A percentile compares a stretch with the other conserved stretches of the same genome.
These are phyloP conservation scores for Xylaria flabelliformis DNA, from an alignment of 495 filamentous ascomycete genomes.

Conservation along the genomic window DNA sequence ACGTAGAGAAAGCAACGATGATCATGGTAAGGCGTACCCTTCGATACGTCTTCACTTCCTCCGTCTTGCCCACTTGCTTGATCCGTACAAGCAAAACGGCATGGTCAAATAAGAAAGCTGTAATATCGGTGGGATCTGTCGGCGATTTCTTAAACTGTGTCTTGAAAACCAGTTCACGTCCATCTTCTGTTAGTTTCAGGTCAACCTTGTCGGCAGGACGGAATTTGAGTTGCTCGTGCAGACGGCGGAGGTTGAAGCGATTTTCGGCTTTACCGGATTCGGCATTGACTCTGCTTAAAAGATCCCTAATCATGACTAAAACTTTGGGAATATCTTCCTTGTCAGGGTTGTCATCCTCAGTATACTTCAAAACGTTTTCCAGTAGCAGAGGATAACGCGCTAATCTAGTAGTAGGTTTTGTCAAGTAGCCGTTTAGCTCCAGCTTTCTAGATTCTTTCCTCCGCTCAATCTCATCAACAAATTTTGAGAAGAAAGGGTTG, in stretches of 20 bases:
- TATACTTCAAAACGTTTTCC: constrained; percentile 90
- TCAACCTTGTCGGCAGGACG: constrained; percentile 87
- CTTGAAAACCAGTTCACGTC: constrained; percentile 91
- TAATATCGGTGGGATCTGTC: constrained; percentile 85
- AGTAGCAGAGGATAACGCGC: constrained; percentile 93
- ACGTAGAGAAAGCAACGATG: too few relatives aligned
- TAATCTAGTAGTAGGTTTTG: constrained; percentile 95
- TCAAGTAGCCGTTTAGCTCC: constrained; percentile 97
- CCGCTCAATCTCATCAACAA: constrained; percentile 96
- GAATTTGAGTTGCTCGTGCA: constrained; percentile 90
- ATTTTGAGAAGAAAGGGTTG: constrained; percentile 85
- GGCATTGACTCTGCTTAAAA: constrained; percentile 85
- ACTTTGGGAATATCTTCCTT: constrained; percentile 91
- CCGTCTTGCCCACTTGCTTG: constrained; percentile 87
- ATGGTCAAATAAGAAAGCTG: constrained; percentile 95
- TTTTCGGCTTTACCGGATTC: constrained; percentile 98
- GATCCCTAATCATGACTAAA: constrained; percentile 81
- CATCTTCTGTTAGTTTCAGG: constrained; percentile 91
- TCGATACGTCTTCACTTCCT: constrained; percentile 92
- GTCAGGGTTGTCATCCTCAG: constrained; percentile 84
- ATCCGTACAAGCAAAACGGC: constrained; percentile 87
- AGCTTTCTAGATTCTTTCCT: constrained; percentile 96
- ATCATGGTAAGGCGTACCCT: constrained; percentile 55
- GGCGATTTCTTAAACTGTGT: constrained; percentile 90
- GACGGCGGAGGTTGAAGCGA: constrained; percentile 90